phyloP scores from a whole-genome alignment of 805 yeast species.

The Blastobotrys chiropterorum region DNA sequence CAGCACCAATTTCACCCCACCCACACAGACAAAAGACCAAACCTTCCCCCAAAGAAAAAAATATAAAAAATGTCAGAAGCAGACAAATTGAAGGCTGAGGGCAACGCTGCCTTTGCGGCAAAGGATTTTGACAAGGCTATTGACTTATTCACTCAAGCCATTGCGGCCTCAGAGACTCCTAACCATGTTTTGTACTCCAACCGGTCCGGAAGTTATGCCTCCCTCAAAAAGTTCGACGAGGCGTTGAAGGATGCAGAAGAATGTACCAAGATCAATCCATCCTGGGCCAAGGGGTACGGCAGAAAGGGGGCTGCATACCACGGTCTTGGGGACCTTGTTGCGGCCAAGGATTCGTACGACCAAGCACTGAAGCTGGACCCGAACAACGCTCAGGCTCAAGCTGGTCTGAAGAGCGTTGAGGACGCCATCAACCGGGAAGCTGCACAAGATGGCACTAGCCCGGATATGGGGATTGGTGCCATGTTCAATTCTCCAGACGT shows the following conservation, averaged over 20 bases:
- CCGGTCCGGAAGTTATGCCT: slow-evolving; percentile 87
- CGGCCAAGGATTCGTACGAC: slow-evolving; percentile 63
- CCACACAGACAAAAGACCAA: too few relatives aligned
- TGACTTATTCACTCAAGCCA: slow-evolving; percentile 78
- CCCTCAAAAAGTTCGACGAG: slow-evolving; percentile 60
- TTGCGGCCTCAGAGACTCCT: slow-evolving; percentile 71
- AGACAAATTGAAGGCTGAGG: slow-evolving; percentile 65
- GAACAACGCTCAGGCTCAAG: slow-evolving; percentile 75
- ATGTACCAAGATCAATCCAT: slow-evolving; percentile 70
- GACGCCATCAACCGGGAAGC: slow-evolving; percentile 50
- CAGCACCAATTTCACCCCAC: too few relatives aligned
- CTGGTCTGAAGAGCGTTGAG: slow-evolving; percentile 68
- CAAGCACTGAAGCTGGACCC: slow-evolving; percentile 81
- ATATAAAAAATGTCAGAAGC: not conserved
- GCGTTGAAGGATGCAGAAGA: slow-evolving; percentile 84
- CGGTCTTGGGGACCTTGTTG: slow-evolving; percentile 78
- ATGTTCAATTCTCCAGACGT: slow-evolving; percentile 77
- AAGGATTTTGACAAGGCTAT: slow-evolving; percentile 79
- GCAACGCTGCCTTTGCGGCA: slow-evolving; percentile 86
- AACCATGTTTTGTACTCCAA: slow-evolving; percentile 92
- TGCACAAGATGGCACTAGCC: slow-evolving; percentile 37
- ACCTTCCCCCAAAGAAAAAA: too few relatives aligned
- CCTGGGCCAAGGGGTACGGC: slow-evolving; percentile 94
- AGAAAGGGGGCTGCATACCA: slow-evolving; percentile 89
- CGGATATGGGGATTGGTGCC: slow-evolving; percentile 70